Evolutionary conservation across 768 basidiomycete genomes (phyloP).

Genomic region (Infundibulicybe gibba): DNA sequence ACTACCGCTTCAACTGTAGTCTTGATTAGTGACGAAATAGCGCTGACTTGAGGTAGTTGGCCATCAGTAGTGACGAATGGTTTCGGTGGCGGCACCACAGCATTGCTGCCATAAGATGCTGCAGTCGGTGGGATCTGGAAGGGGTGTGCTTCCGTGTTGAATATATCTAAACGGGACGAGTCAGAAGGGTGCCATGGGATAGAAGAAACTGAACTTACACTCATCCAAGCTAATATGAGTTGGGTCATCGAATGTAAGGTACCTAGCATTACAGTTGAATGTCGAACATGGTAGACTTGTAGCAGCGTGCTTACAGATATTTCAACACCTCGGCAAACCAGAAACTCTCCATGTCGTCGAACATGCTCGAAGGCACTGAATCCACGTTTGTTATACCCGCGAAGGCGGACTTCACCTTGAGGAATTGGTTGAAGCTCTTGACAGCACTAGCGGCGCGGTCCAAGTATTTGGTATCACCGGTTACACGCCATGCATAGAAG

Average conservation of each 20-base stretch:
- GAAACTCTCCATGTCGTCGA: slow-evolving; percentile 66
- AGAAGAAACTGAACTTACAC: slow-evolving; percentile 36
- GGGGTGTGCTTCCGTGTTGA: slow-evolving; percentile 73
- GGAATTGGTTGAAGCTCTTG: slow-evolving; percentile 53
- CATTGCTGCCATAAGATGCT: slow-evolving; percentile 25
- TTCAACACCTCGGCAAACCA: slow-evolving; percentile 77
- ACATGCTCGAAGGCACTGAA: slow-evolving; percentile 30
- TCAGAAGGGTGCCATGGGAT: not conserved
- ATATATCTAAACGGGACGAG: slow-evolving; percentile 36
- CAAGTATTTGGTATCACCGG: slow-evolving; percentile 66
- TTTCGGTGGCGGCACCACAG: slow-evolving; percentile 4
- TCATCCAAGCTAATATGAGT: slow-evolving; percentile 57
- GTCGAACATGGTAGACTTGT: too few species aligned
- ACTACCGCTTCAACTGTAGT: too few species aligned
- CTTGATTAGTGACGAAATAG: slow-evolving; percentile 11
- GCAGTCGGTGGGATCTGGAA: slow-evolving; percentile 49
- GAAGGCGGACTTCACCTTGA: slow-evolving; percentile 38
- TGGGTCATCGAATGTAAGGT: slow-evolving; percentile 73
- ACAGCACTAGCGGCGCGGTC: slow-evolving; percentile 59
- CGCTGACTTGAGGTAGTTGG: slow-evolving; percentile 20
- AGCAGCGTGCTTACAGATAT: slow-evolving; percentile 59
- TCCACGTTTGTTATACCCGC: slow-evolving; percentile 58
- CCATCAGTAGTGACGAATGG: slow-evolving; percentile 3
- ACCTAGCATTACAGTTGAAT: slow-evolving; percentile 30
- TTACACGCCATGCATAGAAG: slow-evolving; percentile 75